These are phyloP conservation scores for Starmerella gropengiesseri DNA, from an alignment of 805 yeast genomes.

Conservation along the genomic window DNA sequence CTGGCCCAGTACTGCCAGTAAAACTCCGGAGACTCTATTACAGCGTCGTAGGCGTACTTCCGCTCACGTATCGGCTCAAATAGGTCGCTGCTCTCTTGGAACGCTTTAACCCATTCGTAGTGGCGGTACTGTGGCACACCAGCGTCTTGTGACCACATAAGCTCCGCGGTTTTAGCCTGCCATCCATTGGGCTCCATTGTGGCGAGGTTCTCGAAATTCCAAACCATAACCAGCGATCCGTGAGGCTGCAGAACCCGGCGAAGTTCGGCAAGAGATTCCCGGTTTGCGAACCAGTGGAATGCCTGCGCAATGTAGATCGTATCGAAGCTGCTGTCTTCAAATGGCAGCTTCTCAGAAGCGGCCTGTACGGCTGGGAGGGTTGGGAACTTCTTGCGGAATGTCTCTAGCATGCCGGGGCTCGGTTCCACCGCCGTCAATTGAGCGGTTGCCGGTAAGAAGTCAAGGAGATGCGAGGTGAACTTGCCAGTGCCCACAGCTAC, in stretches of 20 bases:
- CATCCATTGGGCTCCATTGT: slow-evolving; percentile 29
- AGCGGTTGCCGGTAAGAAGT: slow-evolving; percentile 31
- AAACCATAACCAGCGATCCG: slow-evolving; percentile 45
- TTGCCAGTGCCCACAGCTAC: slow-evolving; percentile 58
- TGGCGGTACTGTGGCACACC: slow-evolving; percentile 49
- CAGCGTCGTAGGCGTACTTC: slow-evolving; percentile 25
- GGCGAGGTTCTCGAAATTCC: slow-evolving; percentile 43
- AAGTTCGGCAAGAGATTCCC: slow-evolving; percentile 39
- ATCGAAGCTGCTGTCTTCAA: slow-evolving; percentile 37
- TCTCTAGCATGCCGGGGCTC: slow-evolving; percentile 44
- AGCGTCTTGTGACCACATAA: slow-evolving; percentile 32
- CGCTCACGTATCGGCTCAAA: slow-evolving; percentile 35
- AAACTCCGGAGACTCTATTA: slow-evolving; percentile 22
- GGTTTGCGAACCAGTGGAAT: slow-evolving; percentile 56
- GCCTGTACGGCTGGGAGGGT: slow-evolving; percentile 32
- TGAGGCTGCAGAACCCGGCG: slow-evolving; percentile 40
- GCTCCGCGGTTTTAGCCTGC: slow-evolving; percentile 32
- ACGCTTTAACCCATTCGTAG: slow-evolving; percentile 37
- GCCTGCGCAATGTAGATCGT: slow-evolving; percentile 49
- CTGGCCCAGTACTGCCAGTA: slow-evolving; percentile 45
- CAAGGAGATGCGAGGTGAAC: slow-evolving; percentile 39
- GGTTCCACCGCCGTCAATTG: slow-evolving; percentile 44
- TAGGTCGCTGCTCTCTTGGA: slow-evolving; percentile 26
- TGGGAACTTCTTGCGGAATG: slow-evolving; percentile 41
- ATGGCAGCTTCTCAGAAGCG: slow-evolving; percentile 39